Percentiles rank a stretch among this genome's conserved stretches.
Conservation (phyloP, 2,329 filamentous ascomycete species). For the Aspergillus pseudoglaucus region DNA sequence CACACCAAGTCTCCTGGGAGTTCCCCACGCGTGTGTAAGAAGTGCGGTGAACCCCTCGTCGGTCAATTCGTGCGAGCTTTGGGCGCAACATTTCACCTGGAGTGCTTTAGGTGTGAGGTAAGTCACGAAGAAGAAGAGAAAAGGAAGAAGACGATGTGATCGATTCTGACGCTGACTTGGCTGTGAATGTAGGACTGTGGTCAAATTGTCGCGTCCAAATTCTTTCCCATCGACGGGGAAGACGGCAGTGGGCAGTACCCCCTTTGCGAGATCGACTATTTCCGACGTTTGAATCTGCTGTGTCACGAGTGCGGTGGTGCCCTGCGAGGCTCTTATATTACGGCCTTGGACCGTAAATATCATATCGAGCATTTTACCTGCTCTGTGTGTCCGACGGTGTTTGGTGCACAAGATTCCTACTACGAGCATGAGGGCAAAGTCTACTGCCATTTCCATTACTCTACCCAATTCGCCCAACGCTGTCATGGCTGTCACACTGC, state of each 20-base stretch:
- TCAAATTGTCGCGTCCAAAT: conserved; percentile 95
- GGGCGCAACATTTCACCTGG: conserved; percentile 88
- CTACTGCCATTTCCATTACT: conserved; percentile 98
- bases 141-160: neutral
- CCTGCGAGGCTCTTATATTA: conserved; percentile 94
- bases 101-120: conserved; percentile 97
- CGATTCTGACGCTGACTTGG: conserved; percentile 11
- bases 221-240: conserved; percentile 93
- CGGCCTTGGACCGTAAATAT: conserved; percentile 93
- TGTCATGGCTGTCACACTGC: conserved; percentile 96
- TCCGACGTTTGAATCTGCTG: conserved; percentile 80
- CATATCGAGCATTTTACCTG: conserved; percentile 99
- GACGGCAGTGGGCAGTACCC: conserved; percentile 79
- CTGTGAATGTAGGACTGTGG: conserved; percentile 68
- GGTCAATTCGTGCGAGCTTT: conserved; percentile 94
- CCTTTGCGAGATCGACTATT: conserved; percentile 96
- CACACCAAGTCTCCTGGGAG: conserved; percentile 32
- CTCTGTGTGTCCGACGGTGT: conserved; percentile 93
- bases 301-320: conserved; percentile 91
- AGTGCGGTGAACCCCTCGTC: conserved; percentile 79
- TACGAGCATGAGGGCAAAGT: conserved; percentile 96
- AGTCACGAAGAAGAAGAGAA: conserved; percentile 30
- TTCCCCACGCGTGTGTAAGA: conserved; percentile 60
- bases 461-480: conserved; percentile 89
- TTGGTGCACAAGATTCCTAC: conserved; percentile 95